phyloP scores from a whole-genome alignment of 257 asterid genomes.

The Gentiana straminea region DNA sequence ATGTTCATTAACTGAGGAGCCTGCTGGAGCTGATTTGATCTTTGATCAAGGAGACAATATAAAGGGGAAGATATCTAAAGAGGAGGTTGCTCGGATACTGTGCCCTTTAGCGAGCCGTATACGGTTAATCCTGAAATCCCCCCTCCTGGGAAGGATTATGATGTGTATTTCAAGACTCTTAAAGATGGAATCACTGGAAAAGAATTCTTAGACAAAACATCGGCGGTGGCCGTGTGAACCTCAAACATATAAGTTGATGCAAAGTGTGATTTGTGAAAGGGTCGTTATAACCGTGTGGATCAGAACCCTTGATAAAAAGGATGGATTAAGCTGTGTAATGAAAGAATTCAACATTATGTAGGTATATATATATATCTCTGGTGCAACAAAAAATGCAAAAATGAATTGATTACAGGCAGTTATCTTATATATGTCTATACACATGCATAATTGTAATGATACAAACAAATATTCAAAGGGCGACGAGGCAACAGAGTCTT shows the following conservation, averaged over 20 bases:
- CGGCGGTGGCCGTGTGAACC: conserved; percentile 38
- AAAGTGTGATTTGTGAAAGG: no score
- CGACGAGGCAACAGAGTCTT: no score
- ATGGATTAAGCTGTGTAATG: no score
- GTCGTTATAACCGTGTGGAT: no score
- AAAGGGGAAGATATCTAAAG: conserved; percentile 36
- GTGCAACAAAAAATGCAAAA: no score
- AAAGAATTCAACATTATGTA: no score
- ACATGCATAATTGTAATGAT: no score
- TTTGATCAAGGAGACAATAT: conserved; percentile 95
- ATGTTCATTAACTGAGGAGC: conserved; percentile 96
- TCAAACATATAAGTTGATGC: background rate
- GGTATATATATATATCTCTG: no score
- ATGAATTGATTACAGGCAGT: no score
- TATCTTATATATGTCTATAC: no score
- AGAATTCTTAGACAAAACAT: conserved; percentile 66
- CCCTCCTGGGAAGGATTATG: conserved; percentile 84
- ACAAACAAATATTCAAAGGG: no score
- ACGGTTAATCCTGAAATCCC: conserved; percentile 94
- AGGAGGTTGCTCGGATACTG: background rate
- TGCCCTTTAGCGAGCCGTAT: conserved; percentile 81
- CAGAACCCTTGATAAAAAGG: no score
- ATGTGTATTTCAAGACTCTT: conserved; percentile 53
- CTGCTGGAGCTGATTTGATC: conserved; percentile 96
- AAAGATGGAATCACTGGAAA: conserved; percentile 91